Evolutionary conservation across 106 monocot species (phyloP), one percentile per base, ranked within the genome.

Genomic region (Ottelia alismoides): DNA sequence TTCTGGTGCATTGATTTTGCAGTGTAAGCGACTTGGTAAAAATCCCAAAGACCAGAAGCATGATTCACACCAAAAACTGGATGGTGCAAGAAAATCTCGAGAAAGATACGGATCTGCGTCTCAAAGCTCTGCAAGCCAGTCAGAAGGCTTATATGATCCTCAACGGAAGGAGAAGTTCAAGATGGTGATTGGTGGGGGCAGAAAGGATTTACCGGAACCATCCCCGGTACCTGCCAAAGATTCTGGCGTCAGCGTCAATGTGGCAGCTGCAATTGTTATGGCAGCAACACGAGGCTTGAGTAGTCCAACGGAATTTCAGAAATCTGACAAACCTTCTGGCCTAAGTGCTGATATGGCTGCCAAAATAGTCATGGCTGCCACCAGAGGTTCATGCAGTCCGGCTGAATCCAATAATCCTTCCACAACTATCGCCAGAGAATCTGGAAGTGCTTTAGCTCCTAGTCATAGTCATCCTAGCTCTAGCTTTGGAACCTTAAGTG

Each of bases 241-340:
- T n/a, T n/a, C n/a, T n/a, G n/a, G n/a, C n/a, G n/a, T n/a, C n/a
- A 88, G 63, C 40, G 57, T 78, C 11, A 78, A 94, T 64, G 84
- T 75, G 66, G 88, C 81, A 48, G 83, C 87, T 31, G 87, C 80
- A 17, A 81, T 93, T 48, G 87, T 93, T 25, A 58, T 76, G 51
- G 72, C 75, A 27, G 93, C 88, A 20, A 93, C 88, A 52, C 70
- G 84, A 60, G 59, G 59, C 21, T 27, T 5, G 20, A 60, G 59
- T 28, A 60, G 59, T 27, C 44, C 59, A 18, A 60, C 26, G 2
- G 12, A 60, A 26, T 11, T 2, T 16, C 27, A 60, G 18, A 24
- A 9, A 46, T 18, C 59, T 11, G 11, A 3, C 3, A 32, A 3
- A 1, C 27, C 10, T 4, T 60, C 59, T 47, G 59, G 25, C 2